Evolutionary conservation across 768 basidiomycete genomes (phyloP), one percentile per base, ranked within the genome.

Genomic region (Termitomyces sp.): DNA sequence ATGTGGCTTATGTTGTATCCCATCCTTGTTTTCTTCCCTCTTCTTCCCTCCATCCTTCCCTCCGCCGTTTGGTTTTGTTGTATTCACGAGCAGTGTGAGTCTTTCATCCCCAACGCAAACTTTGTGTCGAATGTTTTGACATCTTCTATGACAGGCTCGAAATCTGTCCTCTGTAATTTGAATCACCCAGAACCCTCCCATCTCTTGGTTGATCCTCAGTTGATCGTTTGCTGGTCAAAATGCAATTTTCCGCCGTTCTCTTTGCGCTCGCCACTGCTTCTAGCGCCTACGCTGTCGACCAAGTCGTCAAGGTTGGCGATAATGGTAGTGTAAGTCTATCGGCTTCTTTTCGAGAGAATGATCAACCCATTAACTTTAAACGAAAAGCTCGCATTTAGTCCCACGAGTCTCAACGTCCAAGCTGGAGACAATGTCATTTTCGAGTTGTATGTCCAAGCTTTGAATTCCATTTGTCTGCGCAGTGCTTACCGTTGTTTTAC

Each of bases 361-460:
- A 32, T 40, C 33, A 14, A 44, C 33, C 60, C 16, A 47, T 10
- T 26, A 38, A 24, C 10, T 52, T 13, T 38, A 33, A 16, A 10
- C 9, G 13, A 20, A n/a, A 54, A 76, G 76, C 66, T 79, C 50
- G 59, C 65, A 3, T 82, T 76, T 58, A 66, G 59, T 48, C 80
- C 80, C 1, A 24, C 69, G 10, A 70, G 58, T 54, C 66, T 81
- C 49, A 78, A 71, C 13, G 80, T 76, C 49, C 63, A 60, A 16
- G 56, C 66, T 52, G 80, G 80, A 36, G 84, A 87, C 63, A 76
- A 66, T 16, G 63, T 86, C 61, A 58, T 70, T 50, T 86, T 85
- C 72, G 71, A 77, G 64, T 86, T 84, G 79, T 80, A 61, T 57
- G 77, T 72, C 16, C 5, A 28, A 20, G 24, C 13, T 28, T 9